Evolutionary conservation across 345 rosid genomes (phyloP).

Genomic region (Citropsis articulata): DNA sequence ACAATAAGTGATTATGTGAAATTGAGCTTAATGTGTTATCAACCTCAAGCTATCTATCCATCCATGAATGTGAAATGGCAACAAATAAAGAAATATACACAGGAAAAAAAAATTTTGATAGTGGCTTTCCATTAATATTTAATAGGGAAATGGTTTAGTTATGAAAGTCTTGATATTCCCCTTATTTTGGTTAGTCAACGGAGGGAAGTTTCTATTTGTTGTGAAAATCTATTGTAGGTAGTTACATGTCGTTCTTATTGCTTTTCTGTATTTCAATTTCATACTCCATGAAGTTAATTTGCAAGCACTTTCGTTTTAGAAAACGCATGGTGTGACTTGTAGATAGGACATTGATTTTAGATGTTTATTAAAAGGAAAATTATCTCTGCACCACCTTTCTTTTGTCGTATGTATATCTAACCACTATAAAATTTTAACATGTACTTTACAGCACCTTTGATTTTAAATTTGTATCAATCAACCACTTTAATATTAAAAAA

Average conservation of each 20-base stretch:
- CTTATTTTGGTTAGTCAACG: constrained; percentile 12
- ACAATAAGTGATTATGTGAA: constrained; percentile 21
- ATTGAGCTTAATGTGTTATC: constrained; percentile 19
- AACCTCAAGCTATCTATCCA: constrained; percentile 4
- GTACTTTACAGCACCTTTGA: too few species aligned
- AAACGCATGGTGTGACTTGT: neutral
- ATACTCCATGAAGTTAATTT: neutral
- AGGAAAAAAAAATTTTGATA: neutral
- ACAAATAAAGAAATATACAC: neutral
- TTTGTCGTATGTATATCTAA: too few species aligned
- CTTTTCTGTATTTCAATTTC: neutral
- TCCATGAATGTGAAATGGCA: constrained; percentile 18
- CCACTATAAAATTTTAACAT: too few species aligned
- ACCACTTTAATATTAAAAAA: too few species aligned
- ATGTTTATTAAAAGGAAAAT: neutral
- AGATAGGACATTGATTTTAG: neutral
- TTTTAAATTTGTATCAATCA: too few species aligned
- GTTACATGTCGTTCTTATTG: neutral
- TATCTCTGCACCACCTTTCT: too few species aligned
- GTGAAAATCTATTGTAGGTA: neutral
- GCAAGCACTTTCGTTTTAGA: neutral
- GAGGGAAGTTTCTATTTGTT: neutral
- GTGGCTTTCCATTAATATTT: constrained; percentile 4
- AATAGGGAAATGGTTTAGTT: neutral
- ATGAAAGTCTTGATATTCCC: neutral